A percentile compares a stretch with the other conserved stretches of the same genome.
Conservation (phyloP, 345 rosid genomes). For the Rhodamnia argentea region DNA sequence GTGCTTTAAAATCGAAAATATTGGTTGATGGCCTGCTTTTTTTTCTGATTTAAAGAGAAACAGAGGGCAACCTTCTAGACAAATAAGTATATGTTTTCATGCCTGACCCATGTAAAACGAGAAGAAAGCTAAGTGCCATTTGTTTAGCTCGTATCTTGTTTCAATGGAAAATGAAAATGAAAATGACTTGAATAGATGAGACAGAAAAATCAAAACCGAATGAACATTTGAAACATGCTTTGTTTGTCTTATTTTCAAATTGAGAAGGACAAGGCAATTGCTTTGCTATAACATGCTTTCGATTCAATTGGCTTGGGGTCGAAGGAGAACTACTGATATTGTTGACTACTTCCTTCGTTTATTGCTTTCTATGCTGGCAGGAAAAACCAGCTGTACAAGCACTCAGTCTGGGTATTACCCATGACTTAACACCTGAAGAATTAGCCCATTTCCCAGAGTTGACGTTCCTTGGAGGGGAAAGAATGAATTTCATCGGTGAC, state of each 20-base stretch:
- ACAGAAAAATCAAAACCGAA: neutral
- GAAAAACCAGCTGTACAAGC: neutral
- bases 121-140: neutral
- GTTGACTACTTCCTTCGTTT: neutral
- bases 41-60: neutral
- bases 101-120: neutral
- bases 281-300: neutral
- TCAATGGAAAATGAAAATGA: neutral
- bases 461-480: neutral
- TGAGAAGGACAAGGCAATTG: neutral
- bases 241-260: neutral
- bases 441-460: neutral
- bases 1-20: neutral
- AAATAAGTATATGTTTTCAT: neutral
- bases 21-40: neutral
- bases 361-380: neutral
- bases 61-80: neutral
- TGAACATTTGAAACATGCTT: neutral
- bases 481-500: neutral
- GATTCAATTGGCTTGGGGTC: neutral
- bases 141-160: neutral
- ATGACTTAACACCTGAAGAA: neutral
- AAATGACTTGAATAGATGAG: neutral
- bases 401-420: neutral
- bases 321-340: neutral